Conservation (phyloP, 2,329 filamentous ascomycete genomes). For the Aureobasidium sp. region DNA sequence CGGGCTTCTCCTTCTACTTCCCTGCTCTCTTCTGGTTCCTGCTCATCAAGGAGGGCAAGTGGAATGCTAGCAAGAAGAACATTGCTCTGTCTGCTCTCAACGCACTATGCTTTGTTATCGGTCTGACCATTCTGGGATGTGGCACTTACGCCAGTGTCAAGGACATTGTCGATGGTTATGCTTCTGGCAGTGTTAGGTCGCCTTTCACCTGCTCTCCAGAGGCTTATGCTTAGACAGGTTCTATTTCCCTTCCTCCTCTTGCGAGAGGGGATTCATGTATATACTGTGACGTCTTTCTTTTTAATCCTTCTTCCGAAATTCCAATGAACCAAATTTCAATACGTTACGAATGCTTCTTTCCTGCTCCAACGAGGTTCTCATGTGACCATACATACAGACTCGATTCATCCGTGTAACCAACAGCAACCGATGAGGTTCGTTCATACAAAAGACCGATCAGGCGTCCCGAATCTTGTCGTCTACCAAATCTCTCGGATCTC, state of each 20-base stretch:
- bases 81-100: slow-evolving; percentile 38
- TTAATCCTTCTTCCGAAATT: neutral
- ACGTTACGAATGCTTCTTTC: neutral
- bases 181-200: slow-evolving; percentile 28
- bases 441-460: neutral
- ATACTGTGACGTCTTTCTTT: neutral
- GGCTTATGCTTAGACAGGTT: slow-evolving; percentile 22
- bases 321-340: neutral
- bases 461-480: no score
- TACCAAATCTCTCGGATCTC: no score
- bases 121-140: slow-evolving; percentile 25
- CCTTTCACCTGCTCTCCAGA: slow-evolving; percentile 32
- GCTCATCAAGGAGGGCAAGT: slow-evolving; percentile 39
- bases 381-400: no score
- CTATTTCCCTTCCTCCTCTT: neutral
- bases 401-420: neutral
- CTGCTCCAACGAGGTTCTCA: neutral
- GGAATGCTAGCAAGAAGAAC: slow-evolving; percentile 38
- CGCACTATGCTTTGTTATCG: slow-evolving; percentile 31
- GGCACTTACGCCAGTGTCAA: slow-evolving; percentile 38
- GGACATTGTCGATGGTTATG: slow-evolving; percentile 36
- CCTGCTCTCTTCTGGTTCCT: slow-evolving; percentile 33
- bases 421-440: neutral
- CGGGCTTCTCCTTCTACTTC: slow-evolving; percentile 49
- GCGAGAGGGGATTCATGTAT: neutral